Base-by-base conservation (phyloP, 495 filamentous ascomycete species). In the Annulohypoxylon maeteangense region DNA sequence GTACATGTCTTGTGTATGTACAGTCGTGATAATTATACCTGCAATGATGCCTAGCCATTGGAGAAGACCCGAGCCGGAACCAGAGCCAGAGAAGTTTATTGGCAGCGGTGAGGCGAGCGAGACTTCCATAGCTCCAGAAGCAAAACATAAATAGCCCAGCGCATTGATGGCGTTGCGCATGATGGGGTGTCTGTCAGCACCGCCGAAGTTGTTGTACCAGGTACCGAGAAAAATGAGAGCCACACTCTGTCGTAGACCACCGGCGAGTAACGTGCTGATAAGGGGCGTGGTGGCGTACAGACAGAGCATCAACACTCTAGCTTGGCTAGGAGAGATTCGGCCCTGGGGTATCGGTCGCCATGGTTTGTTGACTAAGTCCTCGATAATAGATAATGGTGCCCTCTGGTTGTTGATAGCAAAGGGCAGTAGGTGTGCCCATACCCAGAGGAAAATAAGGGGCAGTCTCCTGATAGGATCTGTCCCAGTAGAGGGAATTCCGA, bases 1-100 rank as follows among this genome's bases (percentile, higher is more conserved):
- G 22, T 79, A 72, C 38, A 88, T 70, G 60, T 87, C 85, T 66
- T 86, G 84, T 0, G 82, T 65, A 16, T 86, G 82, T 42, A 86
- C 70, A 7, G 86, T 87, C 1, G 79, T 81, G 23, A 80, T 71
- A 18, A 88, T 75, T 20, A 86, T 63, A 0, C 67, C 71, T n/a
- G 76, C 68, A 34, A 45, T 62, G 23, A 34, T 27, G 47, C 50
- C 47, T 14, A 55, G 36, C 44, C 55, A 34, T 16, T 44, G 22
- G 16, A 22, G 18, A 42, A 56, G 47, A 50, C 11, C 25, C 5
- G 16, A 38, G 3, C 16, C 20, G 31, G 31, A 23, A 2, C n/a
- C n/a, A n/a, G n/a, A n/a, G n/a, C 29, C 34, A 14, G 29, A 25
- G 29, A 32, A 32, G 7, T 32, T 32, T 32, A 32, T 32, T 7